Evolutionary conservation across 169 alveolate genomes (phyloP), one percentile per base, ranked within the genome.

Genomic region (Plasmodium gallinaceum): DNA sequence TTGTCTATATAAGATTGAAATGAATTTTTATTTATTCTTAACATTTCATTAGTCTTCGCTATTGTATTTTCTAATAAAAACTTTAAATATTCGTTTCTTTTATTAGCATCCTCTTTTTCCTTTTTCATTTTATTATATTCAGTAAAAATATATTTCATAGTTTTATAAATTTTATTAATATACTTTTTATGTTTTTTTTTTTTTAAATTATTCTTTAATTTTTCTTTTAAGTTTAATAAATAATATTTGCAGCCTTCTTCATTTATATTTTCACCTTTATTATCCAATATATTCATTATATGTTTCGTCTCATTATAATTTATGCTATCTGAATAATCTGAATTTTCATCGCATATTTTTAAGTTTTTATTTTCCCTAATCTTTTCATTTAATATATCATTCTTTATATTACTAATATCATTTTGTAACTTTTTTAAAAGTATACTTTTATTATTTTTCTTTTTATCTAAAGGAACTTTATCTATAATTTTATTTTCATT

Each of bases 21-120:
- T 0, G 90, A 80, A 43, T 54, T 65, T 80, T 80, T 80, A 57
- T 80, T 80, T 18, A 68, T 43, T 62, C 90, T 66, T 2, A 80
- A 14, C 46, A 80, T 70, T 48, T 80, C 85, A 32, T 80, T 80
- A 16, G 74, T 80, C 54, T 80, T 80, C 45, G 39, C 45, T 0
- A 80, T 71, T 9, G 83, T 80, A 16, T 22, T 80, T 60, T 80
- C 83, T 43, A 80, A 32, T 14, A 57, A 22, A 16, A 54, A 54
- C 51, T 69, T 39, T 22, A 80, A n/a, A 26, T 80, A 65, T 1
- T 80, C 68, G 7, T 66, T 80, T 66, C 68, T 54, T 42, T 68
- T 80, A 9, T 57, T 32, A 20, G 42, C 66, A 46, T 80, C 72
- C 54, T 80, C 90, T 39, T 68, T 80, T 54, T 80, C 83, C 32